A percentile compares a stretch with the other conserved stretches of the same genome.
phyloP scores from a whole-genome alignment of 179 eudicot species.

The Patellifolia procumbens region DNA sequence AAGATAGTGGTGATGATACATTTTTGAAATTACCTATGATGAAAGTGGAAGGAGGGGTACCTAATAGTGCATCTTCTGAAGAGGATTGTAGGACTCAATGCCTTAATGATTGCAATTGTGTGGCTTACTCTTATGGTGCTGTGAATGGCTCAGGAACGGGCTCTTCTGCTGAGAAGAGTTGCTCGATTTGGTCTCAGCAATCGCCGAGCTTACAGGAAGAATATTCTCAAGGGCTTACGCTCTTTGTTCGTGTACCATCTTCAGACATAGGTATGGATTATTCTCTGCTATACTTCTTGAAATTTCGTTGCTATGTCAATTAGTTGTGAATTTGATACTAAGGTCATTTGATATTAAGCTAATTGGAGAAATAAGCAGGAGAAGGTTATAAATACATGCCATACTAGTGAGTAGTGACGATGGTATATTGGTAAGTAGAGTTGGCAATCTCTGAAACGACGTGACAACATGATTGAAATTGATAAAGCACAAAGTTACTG shows the following conservation, averaged over 20 bases:
- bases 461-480: too few relatives aligned
- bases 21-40: constrained; percentile 32
- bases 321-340: background rate
- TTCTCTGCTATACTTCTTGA: background rate
- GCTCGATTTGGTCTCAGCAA: constrained; percentile 28
- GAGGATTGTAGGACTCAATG: constrained; percentile 31
- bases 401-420: background rate
- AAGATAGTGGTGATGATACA: background rate
- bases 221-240: constrained; percentile 4
- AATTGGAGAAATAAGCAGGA: background rate
- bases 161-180: background rate
- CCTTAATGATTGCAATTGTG: constrained; percentile 19
- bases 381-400: background rate
- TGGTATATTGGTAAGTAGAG: background rate
- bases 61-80: background rate
- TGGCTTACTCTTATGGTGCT: constrained; percentile 34
- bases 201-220: constrained; percentile 34
- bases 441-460: too few relatives aligned
- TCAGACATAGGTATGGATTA: constrained; percentile 24
- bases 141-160: background rate
- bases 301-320: background rate
- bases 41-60: constrained; percentile 18
- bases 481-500: too few relatives aligned
- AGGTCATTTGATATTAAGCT: background rate
- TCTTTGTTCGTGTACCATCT: constrained; percentile 32